Conservation (phyloP, 2,329 filamentous ascomycete species). For the Onygenales sp. region DNA sequence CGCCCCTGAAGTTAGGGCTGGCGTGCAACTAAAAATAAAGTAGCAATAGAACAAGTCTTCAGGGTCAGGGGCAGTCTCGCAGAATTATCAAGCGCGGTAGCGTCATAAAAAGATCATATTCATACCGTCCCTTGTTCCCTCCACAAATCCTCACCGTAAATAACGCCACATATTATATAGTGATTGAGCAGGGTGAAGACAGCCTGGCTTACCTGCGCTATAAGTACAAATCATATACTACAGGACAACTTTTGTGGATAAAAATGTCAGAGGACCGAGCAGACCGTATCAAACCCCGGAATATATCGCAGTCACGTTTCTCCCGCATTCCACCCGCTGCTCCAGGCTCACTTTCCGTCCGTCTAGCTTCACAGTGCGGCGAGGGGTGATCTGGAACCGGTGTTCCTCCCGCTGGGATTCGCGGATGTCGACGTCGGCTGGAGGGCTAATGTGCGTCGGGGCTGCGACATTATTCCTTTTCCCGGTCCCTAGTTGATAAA, state of each 20-base stretch:
- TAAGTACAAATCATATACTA: neutral
- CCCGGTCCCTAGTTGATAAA: constrained; percentile 85
- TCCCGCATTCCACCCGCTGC: constrained; percentile 80
- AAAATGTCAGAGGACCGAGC: neutral
- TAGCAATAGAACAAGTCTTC: no score
- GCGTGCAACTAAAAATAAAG: no score
- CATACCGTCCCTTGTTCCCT: no score
- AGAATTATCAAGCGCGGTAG: no score
- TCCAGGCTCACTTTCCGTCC: constrained; percentile 67
- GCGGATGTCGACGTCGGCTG: constrained; percentile 53
- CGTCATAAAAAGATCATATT: no score
- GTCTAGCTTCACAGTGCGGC: constrained; percentile 57
- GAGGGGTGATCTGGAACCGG: constrained; percentile 72
- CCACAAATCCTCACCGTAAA: no score
- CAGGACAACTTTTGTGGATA: neutral
- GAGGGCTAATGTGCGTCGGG: constrained; percentile 72
- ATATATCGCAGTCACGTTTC: constrained; percentile 73
- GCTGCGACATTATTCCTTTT: constrained; percentile 70
- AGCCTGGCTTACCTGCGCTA: no score
- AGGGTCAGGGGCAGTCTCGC: no score
- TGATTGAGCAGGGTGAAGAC: no score
- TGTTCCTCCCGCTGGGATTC: constrained; percentile 58
- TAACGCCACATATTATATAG: no score
- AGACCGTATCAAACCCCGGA: constrained; percentile 44
- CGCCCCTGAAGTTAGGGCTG: no score